Conservation (phyloP, 2,329 filamentous ascomycete species). For the Botrytis deweyae region DNA sequence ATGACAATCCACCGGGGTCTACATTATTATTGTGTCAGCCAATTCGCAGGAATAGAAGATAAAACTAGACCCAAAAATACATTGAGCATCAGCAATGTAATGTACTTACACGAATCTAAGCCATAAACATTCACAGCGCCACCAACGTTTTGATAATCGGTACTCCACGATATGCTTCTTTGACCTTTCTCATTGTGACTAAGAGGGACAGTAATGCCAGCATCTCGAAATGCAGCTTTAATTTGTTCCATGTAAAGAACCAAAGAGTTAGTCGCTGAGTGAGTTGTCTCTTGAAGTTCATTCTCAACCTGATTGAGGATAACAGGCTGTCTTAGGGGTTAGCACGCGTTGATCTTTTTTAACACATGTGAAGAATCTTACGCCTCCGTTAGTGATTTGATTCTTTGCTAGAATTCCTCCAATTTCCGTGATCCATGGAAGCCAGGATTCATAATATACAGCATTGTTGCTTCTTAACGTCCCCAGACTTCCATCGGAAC, state of each 20-base stretch:
- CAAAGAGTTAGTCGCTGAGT: slow-evolving; percentile 46
- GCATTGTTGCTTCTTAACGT: slow-evolving; percentile 45
- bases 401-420: slow-evolving; percentile 50
- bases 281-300: slow-evolving; percentile 48
- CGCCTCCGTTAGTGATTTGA: slow-evolving; percentile 50
- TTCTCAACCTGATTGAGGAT: slow-evolving; percentile 55
- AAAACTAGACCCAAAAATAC: not conserved
- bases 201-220: slow-evolving; percentile 50
- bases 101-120: slow-evolving; percentile 43
- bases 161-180: slow-evolving; percentile 51
- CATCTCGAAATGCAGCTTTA: slow-evolving; percentile 46
- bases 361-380: slow-evolving; percentile 23
- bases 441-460: slow-evolving; percentile 47
- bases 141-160: slow-evolving; percentile 55
- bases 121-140: slow-evolving; percentile 53
- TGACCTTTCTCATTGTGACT: slow-evolving; percentile 53
- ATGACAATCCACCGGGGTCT: slow-evolving; percentile 48
- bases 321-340: slow-evolving; percentile 42
- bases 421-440: slow-evolving; percentile 48
- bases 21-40: not conserved
- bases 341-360: slow-evolving; percentile 46
- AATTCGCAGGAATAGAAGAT: too few relatives aligned
- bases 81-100: not conserved
- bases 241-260: slow-evolving; percentile 55
- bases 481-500: slow-evolving; percentile 48